phyloP scores from a whole-genome alignment of 495 filamentous ascomycete species.

The Aspergillus egyptiacus region DNA sequence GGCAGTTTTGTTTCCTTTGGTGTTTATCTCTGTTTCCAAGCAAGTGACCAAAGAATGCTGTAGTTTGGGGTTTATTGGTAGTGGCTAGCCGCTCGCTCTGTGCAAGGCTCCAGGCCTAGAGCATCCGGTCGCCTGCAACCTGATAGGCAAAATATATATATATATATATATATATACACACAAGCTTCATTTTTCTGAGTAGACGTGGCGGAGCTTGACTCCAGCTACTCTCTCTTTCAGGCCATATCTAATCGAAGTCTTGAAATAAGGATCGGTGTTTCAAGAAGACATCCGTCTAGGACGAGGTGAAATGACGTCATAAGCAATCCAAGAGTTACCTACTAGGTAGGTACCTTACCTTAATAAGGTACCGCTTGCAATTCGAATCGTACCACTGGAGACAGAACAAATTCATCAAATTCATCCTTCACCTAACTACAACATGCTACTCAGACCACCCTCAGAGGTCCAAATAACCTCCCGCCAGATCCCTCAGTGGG shows the following conservation, averaged over 20 bases:
- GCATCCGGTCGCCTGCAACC: conserved; percentile 5
- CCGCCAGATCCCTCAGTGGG: conserved; percentile 54
- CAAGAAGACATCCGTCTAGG: too few species aligned
- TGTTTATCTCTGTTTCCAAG: neutral
- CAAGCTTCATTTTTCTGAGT: neutral
- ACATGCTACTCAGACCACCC: conserved; percentile 38
- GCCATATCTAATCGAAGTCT: too few species aligned
- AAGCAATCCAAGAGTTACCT: neutral
- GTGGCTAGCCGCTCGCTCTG: too few species aligned
- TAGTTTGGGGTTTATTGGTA: neutral
- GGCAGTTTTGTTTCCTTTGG: too few species aligned
- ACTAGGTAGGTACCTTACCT: too few species aligned
- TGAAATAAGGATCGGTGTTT: too few species aligned
- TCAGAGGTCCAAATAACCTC: conserved; percentile 46
- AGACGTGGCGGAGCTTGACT: neutral
- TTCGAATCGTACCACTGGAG: too few species aligned
- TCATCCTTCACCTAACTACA: neutral
- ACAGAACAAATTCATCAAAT: too few species aligned
- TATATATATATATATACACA: too few species aligned
- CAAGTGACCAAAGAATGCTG: neutral
- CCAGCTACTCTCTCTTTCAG: too few species aligned
- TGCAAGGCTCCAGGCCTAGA: neutral
- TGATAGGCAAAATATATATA: too few species aligned
- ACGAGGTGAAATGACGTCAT: conserved; percentile 11
- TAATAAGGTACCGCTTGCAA: too few species aligned